Conservation (phyloP, 2,329 filamentous ascomycete species). For the Ophiosphaerella narmari region DNA sequence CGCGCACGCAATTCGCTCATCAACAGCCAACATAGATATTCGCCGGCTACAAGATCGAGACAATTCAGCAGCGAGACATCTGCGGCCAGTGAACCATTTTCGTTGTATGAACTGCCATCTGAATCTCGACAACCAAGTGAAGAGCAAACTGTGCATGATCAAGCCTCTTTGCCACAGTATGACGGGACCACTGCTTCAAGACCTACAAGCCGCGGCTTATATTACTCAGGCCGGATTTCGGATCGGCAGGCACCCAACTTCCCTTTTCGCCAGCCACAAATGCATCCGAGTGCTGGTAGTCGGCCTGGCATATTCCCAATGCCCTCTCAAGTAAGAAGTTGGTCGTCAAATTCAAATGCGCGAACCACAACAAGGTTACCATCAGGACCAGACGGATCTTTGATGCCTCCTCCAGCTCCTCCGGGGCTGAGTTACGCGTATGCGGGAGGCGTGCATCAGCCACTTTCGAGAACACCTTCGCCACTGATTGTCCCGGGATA, state of each 20-base stretch:
- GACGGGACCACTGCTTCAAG: slow-evolving; percentile 25
- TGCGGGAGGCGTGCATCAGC: not conserved
- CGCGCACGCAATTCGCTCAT: not conserved
- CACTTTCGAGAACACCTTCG: too few species aligned
- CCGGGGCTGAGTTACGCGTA: not conserved
- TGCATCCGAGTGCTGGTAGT: not conserved
- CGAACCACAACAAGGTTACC: slow-evolving; percentile 1
- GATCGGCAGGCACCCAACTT: slow-evolving; percentile 4
- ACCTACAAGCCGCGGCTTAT: slow-evolving; percentile 20
- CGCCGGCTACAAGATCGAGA: not conserved
- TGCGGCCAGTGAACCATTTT: slow-evolving; percentile 34
- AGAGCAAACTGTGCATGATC: slow-evolving; percentile 15
- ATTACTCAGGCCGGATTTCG: slow-evolving; percentile 25
- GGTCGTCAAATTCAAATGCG: slow-evolving; percentile 1
- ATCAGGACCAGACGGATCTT: not conserved
- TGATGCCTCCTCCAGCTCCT: not conserved
- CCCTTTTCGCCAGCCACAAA: slow-evolving; percentile 3
- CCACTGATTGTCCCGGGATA: not conserved
- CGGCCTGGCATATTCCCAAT: slow-evolving; percentile 16
- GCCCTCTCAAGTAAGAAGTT: slow-evolving; percentile 10
- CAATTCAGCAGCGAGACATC: slow-evolving; percentile 33
- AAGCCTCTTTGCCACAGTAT: slow-evolving; percentile 22
- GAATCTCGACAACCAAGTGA: slow-evolving; percentile 31
- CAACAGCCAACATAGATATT: not conserved
- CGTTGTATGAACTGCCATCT: slow-evolving; percentile 36